Evolutionary conservation across 768 basidiomycete species (phyloP), one percentile per base, ranked within the genome.

Genomic region (Leucocoprinus leucothites): DNA sequence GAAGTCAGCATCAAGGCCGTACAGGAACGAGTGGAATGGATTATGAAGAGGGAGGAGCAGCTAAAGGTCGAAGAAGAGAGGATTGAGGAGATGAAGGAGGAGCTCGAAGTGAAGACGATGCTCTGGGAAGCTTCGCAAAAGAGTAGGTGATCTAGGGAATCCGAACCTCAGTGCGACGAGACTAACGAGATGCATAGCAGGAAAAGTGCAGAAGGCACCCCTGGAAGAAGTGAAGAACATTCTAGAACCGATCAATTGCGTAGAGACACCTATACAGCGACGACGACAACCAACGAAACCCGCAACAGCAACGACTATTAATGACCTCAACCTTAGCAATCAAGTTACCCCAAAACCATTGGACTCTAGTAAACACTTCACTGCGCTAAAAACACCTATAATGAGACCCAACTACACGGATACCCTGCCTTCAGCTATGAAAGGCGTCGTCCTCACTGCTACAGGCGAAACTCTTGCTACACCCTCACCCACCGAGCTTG

Each of bases 141-240:
- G 48, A 56, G 56, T 57, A 21, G 13, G 19, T 9, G 58, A 41
- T 38, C 2, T 22, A 24, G 26, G 11, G 2, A 40, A 21, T 26
- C 24, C 28, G 49, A 48, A 31, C 14, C 3, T 11, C 18, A 9
- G 18, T n/a, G 25, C 18, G 28, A 49, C 18, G 16, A 13, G 16
- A 31, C 38, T 26, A 16, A 60, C 45, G 0, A 57, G n/a, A n/a
- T n/a, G n/a, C n/a, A n/a, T n/a, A 75, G 81, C 71, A 44, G 74
- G 75, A 21, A 81, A 73, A 62, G 80, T 31, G 18, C 53, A 81
- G 43, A 77, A 75, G 64, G 78, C 76, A 7, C 87, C 88, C 3
- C 69, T 91, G 3, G 88, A 91, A 63, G 89, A 91, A 65, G 83
- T 91, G 22, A 86, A 86, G 70, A 89, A 88, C 59, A 66, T 87